phyloP scores from a whole-genome alignment of 805 yeast genomes.

The Ogataea wickerhamii region DNA sequence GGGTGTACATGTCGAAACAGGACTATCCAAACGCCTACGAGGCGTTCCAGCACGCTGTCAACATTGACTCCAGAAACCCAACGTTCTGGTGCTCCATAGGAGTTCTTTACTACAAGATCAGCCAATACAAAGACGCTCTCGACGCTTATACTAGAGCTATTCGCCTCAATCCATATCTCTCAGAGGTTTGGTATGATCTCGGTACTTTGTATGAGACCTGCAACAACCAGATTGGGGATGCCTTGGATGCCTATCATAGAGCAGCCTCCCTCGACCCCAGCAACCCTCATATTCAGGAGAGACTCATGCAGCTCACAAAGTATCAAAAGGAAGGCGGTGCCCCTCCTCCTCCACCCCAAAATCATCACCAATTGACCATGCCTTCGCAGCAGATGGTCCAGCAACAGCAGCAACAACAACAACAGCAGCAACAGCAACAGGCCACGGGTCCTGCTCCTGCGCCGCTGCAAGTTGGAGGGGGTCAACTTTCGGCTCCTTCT shows the following conservation, averaged over 20 bases:
- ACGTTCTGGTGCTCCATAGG: constrained; percentile 98
- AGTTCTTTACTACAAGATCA: constrained; percentile 91
- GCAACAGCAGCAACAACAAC: constrained; percentile 34
- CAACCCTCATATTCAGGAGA: constrained; percentile 89
- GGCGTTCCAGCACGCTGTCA: constrained; percentile 98
- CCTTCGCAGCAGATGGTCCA: constrained; percentile 38
- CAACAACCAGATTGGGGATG: constrained; percentile 91
- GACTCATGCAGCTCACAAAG: constrained; percentile 79
- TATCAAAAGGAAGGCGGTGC: constrained; percentile 67
- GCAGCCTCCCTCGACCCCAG: constrained; percentile 95
- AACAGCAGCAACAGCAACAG: constrained; percentile 32
- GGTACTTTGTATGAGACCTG: constrained; percentile 97
- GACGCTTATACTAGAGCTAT: constrained; percentile 98
- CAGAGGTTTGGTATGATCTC: constrained; percentile 98
- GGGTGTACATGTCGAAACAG: constrained; percentile 94
- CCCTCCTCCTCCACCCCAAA: constrained; percentile 50
- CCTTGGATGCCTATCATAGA: constrained; percentile 93
- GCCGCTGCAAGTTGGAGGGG: constrained; percentile 27
- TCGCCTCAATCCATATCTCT: constrained; percentile 88
- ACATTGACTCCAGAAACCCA: constrained; percentile 93
- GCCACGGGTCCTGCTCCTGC: constrained; percentile 28
- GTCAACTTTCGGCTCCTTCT: constrained; percentile 26
- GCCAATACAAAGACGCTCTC: constrained; percentile 93
- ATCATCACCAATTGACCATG: constrained; percentile 50
- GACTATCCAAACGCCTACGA: constrained; percentile 96